These are phyloP conservation scores for Backusella liffmaniae DNA, from an alignment of 192 early-diverging fungal species.

Conservation along the genomic window DNA sequence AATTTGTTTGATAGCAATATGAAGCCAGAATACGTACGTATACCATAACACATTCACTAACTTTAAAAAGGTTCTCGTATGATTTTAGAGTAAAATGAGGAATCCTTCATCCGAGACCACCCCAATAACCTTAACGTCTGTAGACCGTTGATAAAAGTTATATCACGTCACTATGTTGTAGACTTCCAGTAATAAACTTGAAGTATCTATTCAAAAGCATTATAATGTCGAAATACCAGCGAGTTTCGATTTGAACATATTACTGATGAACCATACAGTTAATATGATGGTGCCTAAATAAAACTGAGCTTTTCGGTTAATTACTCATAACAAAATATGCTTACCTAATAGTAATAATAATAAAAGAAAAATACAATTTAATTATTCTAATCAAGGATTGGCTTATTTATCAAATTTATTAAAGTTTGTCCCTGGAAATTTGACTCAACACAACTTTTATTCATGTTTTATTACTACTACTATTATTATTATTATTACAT, in stretches of 20 bases:
- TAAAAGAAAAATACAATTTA: too few species aligned
- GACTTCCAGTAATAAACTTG: not conserved
- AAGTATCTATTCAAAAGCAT: not conserved
- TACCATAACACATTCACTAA: not conserved
- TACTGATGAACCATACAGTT: too few species aligned
- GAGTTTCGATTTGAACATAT: not conserved
- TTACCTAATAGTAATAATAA: too few species aligned
- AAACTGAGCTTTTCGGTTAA: too few species aligned
- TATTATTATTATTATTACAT: not conserved
- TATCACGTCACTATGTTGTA: not conserved
- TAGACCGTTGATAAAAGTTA: not conserved
- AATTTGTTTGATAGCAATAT: not conserved
- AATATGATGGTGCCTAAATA: too few species aligned
- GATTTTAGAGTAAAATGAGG: not conserved
- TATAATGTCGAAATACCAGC: not conserved
- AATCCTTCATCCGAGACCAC: not conserved
- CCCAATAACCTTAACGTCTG: not conserved
- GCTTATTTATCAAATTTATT: too few species aligned
- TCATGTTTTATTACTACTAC: not conserved
- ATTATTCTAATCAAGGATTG: too few species aligned
- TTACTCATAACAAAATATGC: too few species aligned
- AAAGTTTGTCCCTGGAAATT: too few species aligned
- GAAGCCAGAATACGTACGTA: not conserved
- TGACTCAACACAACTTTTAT: too few species aligned
- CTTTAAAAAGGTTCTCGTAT: not conserved